phyloP scores from a whole-genome alignment of 2,329 filamentous ascomycete species.

The Colletotrichum filicis region DNA sequence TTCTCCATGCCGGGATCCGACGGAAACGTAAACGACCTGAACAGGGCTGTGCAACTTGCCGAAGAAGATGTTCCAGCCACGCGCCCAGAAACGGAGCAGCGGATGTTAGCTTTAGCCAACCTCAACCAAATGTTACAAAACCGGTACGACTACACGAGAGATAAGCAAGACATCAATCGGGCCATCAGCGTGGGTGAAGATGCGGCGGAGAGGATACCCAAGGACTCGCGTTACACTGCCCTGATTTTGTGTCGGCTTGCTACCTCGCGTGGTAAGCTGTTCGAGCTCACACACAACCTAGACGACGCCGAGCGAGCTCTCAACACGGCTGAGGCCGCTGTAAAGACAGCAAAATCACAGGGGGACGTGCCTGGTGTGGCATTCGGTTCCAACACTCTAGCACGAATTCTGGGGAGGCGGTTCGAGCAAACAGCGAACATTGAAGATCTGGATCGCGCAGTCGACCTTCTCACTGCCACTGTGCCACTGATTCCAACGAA shows the following conservation, averaged over 20 bases:
- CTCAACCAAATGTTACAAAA: neutral
- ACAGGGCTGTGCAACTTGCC: neutral
- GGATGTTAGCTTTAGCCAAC: neutral
- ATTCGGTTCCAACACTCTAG: neutral
- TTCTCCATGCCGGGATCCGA: neutral
- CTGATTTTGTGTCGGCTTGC: neutral
- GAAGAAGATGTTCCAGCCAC: neutral
- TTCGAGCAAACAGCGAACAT: neutral
- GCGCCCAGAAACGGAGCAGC: neutral
- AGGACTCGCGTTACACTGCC: neutral
- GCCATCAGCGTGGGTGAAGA: neutral
- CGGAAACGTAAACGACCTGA: neutral
- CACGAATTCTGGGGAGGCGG: neutral
- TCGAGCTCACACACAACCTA: neutral
- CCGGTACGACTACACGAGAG: neutral
- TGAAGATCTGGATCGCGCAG: neutral
- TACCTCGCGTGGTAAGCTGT: neutral
- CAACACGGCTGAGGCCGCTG: neutral
- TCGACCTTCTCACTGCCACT: neutral
- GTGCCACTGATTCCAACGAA: neutral
- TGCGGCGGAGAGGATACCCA: neutral
- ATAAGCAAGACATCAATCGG: neutral
- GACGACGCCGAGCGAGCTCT: neutral
- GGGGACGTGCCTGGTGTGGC: neutral
- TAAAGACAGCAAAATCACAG: neutral